Conservation (phyloP, 495 filamentous ascomycete species). For the Podospora didyma region DNA sequence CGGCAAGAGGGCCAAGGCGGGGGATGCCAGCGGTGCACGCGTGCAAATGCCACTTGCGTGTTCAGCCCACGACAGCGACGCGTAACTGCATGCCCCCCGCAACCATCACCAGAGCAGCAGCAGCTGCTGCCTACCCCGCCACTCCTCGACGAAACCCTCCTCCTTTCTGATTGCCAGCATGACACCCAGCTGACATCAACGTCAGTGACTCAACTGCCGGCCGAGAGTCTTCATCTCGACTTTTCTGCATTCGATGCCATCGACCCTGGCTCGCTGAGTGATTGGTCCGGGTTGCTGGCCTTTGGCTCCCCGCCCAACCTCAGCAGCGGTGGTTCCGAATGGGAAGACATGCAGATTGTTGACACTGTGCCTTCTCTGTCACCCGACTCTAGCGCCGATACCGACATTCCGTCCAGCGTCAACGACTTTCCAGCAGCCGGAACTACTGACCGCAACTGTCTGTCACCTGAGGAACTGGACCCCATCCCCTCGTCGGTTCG, state of each 20-base stretch:
- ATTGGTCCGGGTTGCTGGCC: too few species aligned
- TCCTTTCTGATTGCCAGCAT: background rate
- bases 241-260: too few species aligned
- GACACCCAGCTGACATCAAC: too few species aligned
- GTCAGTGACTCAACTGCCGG: too few species aligned
- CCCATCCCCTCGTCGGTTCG: background rate
- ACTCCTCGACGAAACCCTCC: background rate
- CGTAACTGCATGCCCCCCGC: background rate
- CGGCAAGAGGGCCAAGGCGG: conserved; percentile 1
- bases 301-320: too few species aligned
- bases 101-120: background rate
- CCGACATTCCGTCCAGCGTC: background rate
- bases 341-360: background rate
- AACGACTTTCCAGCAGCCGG: background rate
- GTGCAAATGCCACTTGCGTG: conserved; percentile 8
- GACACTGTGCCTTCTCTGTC: background rate
- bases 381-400: background rate
- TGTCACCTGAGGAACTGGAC: background rate
- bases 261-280: too few species aligned
- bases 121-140: background rate
- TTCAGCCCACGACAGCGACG: conserved; percentile 12
- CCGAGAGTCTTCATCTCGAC: too few species aligned
- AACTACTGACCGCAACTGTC: background rate
- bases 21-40: conserved; percentile 8
- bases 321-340: too few species aligned